These are phyloP conservation scores for Mytilinidion resinicola DNA, from an alignment of 495 filamentous ascomycete species.

Conservation along the genomic window DNA sequence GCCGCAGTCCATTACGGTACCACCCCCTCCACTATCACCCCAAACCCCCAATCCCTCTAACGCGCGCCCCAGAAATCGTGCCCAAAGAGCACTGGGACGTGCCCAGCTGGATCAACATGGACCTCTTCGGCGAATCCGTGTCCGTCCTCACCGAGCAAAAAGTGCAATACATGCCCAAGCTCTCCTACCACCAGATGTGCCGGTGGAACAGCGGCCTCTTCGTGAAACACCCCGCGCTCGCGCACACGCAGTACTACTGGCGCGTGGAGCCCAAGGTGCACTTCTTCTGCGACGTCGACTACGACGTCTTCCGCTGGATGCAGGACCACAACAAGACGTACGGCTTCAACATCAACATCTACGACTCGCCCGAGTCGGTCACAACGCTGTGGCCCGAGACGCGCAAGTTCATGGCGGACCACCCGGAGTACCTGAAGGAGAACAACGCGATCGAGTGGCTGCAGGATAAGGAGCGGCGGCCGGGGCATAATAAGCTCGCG, in stretches of 20 bases:
- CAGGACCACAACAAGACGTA: constrained; percentile 96
- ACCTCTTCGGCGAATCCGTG: constrained; percentile 77
- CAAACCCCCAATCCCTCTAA: constrained; percentile 15
- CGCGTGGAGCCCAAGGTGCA: constrained; percentile 98
- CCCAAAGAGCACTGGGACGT: constrained; percentile 92
- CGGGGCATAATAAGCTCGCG: constrained; percentile 69
- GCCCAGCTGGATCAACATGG: constrained; percentile 84
- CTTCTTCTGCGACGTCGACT: constrained; percentile 98
- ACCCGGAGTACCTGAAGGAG: constrained; percentile 71
- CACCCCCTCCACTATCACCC: constrained; percentile 6
- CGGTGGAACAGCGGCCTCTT: constrained; percentile 98
- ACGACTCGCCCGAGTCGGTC: constrained; percentile 81
- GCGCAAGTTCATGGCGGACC: constrained; percentile 69
- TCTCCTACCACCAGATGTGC: constrained; percentile 99
- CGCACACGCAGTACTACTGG: constrained; percentile 88
- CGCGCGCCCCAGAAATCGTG: constrained; percentile 57
- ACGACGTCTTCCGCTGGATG: constrained; percentile 99
- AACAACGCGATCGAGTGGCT: constrained; percentile 89
- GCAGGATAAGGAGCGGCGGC: constrained; percentile 66
- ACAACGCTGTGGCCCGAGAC: constrained; percentile 94
- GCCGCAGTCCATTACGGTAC: constrained; percentile 78
- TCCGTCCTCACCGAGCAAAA: constrained; percentile 74
- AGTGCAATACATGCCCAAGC: constrained; percentile 79
- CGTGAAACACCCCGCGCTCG: constrained; percentile 88
- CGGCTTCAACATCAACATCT: constrained; percentile 97